Percentiles rank a stretch among this genome's conserved stretches.
Conservation (phyloP, 2,329 filamentous ascomycete genomes). For the Alternaria hordeiaustralica region DNA sequence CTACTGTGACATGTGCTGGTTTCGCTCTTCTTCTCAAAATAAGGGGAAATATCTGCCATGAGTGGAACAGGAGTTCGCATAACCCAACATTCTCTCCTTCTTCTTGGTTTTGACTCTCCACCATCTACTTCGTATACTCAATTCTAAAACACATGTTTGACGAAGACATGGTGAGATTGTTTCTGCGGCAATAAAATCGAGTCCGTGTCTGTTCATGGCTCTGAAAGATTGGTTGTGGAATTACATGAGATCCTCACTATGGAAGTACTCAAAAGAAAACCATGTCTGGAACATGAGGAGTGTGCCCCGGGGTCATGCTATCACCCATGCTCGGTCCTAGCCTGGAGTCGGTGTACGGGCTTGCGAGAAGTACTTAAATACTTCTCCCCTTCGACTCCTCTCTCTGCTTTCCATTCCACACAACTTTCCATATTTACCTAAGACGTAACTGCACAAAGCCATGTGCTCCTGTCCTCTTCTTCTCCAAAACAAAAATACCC, state of each 20-base stretch:
- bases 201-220: accelerated
- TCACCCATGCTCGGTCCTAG: neutral
- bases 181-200: neutral
- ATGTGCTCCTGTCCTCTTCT: neutral
- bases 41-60: accelerated
- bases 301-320: neutral
- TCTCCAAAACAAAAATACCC: neutral
- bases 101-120: neutral
- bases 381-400: neutral
- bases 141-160: no score
- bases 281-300: neutral
- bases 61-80: neutral
- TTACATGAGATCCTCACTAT: neutral
- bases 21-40: neutral
- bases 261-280: neutral
- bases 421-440: neutral
- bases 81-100: neutral
- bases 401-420: neutral
- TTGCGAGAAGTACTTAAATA: neutral
- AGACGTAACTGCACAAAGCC: no score
- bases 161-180: neutral
- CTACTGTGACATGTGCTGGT: neutral
- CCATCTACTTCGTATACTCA: no score
- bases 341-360: neutral
- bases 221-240: neutral